A percentile compares a stretch with the other conserved stretches of the same genome.
These are phyloP conservation scores for Phlebiopsis flavidoalba DNA, from an alignment of 768 basidiomycete species.

Conservation along the genomic window DNA sequence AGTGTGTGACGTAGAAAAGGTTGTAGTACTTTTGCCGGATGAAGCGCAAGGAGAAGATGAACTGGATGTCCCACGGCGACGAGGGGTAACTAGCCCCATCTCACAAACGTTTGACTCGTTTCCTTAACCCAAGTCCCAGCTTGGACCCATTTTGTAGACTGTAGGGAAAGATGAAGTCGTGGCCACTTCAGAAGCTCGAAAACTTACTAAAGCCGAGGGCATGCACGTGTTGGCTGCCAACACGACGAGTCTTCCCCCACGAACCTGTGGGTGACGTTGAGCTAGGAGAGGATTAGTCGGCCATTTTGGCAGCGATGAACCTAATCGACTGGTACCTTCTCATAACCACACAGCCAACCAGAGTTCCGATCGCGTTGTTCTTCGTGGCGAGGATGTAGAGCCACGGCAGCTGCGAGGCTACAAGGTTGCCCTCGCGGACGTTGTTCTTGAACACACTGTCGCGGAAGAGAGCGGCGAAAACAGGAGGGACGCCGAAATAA, in stretches of 20 bases:
- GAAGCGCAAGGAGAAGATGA: slow-evolving; percentile 30
- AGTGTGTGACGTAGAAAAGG: slow-evolving; percentile 33
- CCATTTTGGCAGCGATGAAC: not conserved
- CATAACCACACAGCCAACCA: slow-evolving; percentile 42
- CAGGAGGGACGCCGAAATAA: slow-evolving; percentile 32
- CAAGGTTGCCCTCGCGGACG: slow-evolving; percentile 30
- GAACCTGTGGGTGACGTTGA: slow-evolving; percentile 49
- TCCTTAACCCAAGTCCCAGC: slow-evolving; percentile 32
- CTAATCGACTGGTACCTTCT: slow-evolving; percentile 32
- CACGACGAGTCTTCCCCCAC: slow-evolving; percentile 38
- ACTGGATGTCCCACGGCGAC: slow-evolving; percentile 26
- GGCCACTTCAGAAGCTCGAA: too few species aligned
- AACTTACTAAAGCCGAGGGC: slow-evolving; percentile 34
- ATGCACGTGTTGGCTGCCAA: slow-evolving; percentile 38
- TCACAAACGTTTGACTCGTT: slow-evolving; percentile 29
- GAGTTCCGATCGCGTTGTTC: slow-evolving; percentile 38
- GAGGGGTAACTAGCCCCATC: slow-evolving; percentile 40
- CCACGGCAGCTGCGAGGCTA: slow-evolving; percentile 40
- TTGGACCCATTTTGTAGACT: slow-evolving; percentile 56
- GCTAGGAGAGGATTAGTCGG: not conserved
- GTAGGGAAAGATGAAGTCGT: not conserved
- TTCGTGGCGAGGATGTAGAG: slow-evolving; percentile 43
- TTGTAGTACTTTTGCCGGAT: slow-evolving; percentile 29
- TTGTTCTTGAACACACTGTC: slow-evolving; percentile 31
- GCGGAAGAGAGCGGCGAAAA: slow-evolving; percentile 30